A percentile compares a stretch with the other conserved stretches of the same genome.
phyloP scores from a whole-genome alignment of 805 yeast genomes.

The Saturnispora quitensis region DNA sequence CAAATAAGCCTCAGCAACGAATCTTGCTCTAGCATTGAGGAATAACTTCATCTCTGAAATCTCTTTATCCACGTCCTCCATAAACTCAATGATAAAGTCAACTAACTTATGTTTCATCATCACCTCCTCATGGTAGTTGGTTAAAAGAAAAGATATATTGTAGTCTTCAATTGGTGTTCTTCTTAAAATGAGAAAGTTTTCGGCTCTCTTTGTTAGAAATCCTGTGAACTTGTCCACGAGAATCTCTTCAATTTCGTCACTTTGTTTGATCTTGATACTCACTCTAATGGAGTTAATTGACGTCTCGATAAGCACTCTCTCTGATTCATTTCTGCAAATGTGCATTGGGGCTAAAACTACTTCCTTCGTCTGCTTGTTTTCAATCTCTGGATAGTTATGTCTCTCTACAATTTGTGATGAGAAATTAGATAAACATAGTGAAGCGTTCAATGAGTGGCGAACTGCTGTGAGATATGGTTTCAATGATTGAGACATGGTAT shows the following conservation, averaged over 20 bases:
- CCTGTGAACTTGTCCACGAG: slow-evolving; percentile 91
- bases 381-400: slow-evolving; percentile 95
- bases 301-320: slow-evolving; percentile 86
- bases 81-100: slow-evolving; percentile 93
- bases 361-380: slow-evolving; percentile 74
- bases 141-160: slow-evolving; percentile 86
- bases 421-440: slow-evolving; percentile 85
- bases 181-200: slow-evolving; percentile 84
- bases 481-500: slow-evolving; percentile 75
- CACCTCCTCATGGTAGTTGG: slow-evolving; percentile 90
- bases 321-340: slow-evolving; percentile 89
- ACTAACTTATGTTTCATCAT: slow-evolving; percentile 93
- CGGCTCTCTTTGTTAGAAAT: slow-evolving; percentile 92
- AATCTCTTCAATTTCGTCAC: slow-evolving; percentile 93
- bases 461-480: slow-evolving; percentile 94
- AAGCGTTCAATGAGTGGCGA: slow-evolving; percentile 86
- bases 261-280: slow-evolving; percentile 88
- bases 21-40: slow-evolving; percentile 94
- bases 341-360: slow-evolving; percentile 81
- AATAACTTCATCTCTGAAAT: slow-evolving; percentile 97
- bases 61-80: slow-evolving; percentile 99
- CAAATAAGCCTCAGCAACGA: slow-evolving; percentile 91
- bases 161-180: slow-evolving; percentile 85
- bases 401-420: slow-evolving; percentile 94
- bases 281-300: slow-evolving; percentile 88